Percentiles rank a stretch among this genome's conserved stretches.
These are phyloP conservation scores for Lactarius akahatsu DNA, from an alignment of 768 basidiomycete species.

Conservation along the genomic window DNA sequence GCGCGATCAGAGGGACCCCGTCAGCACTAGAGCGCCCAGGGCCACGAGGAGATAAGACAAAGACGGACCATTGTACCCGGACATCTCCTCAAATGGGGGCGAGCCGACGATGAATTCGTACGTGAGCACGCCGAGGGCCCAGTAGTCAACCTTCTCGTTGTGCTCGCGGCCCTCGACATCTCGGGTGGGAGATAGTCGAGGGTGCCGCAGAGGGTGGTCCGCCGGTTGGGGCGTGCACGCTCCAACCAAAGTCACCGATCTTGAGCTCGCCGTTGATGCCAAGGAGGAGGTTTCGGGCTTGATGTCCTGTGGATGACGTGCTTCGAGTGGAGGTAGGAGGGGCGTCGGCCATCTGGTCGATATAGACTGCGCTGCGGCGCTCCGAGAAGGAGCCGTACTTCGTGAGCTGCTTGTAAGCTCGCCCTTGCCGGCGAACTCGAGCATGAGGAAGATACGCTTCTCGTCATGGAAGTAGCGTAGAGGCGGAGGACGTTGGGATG, in stretches of 20 bases:
- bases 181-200: conserved; percentile 97
- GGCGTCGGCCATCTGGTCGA: conserved; percentile 98
- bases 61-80: conserved; percentile 66
- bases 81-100: conserved; percentile 84
- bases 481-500: conserved; percentile 93
- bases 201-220: conserved; percentile 92
- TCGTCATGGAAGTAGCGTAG: conserved; percentile 97
- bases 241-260: conserved; percentile 99
- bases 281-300: conserved; percentile 96
- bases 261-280: conserved; percentile 96
- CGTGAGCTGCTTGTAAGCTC: conserved; percentile 96
- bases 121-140: conserved; percentile 95
- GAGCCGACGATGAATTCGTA: conserved; percentile 92
- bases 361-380: conserved; percentile 83
- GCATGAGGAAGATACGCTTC: conserved; percentile 96
- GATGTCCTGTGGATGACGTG: conserved; percentile 99
- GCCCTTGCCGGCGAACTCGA: conserved; percentile 96
- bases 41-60: conserved; percentile 35
- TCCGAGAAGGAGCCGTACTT: conserved; percentile 87
- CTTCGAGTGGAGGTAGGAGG: conserved; percentile 84
- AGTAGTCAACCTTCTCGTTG: conserved; percentile 88
- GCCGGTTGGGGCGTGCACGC: conserved; percentile 92
- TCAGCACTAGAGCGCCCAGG: conserved; percentile 16
- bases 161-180: conserved; percentile 94
- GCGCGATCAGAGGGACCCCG: conserved; percentile 23